Conservation (phyloP, 805 yeast genomes). For the Alloascoidea hylecoeti region DNA sequence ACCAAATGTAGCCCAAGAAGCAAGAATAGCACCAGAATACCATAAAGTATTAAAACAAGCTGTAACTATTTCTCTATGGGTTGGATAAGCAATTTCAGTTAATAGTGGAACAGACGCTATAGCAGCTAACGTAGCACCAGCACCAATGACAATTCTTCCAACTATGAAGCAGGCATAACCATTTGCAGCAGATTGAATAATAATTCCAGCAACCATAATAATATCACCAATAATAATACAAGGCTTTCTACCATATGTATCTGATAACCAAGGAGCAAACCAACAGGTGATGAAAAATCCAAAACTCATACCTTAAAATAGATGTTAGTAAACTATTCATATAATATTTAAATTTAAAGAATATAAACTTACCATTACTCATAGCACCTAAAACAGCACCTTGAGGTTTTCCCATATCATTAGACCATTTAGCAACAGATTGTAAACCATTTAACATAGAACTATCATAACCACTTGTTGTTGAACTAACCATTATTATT, state of each 20-base stretch:
- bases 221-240: constrained; percentile 2
- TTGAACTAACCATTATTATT: not conserved
- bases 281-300: not conserved
- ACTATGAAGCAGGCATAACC: constrained; percentile 25
- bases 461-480: constrained; percentile 7
- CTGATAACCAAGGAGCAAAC: constrained; percentile 1
- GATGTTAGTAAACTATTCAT: too few relatives aligned
- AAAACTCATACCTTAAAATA: constrained; percentile 2
- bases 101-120: constrained; percentile 33
- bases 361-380: too few relatives aligned
- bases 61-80: constrained; percentile 25
- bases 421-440: constrained; percentile 4
- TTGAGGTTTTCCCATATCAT: constrained; percentile 3
- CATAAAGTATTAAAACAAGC: constrained; percentile 30
- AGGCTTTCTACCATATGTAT: constrained; percentile 3
- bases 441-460: constrained; percentile 6
- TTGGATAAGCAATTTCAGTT: constrained; percentile 35
- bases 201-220: too few relatives aligned
- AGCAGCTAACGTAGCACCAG: constrained; percentile 26
- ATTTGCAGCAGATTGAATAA: too few relatives aligned
- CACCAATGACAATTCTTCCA: constrained; percentile 33
- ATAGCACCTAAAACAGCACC: constrained; percentile 8
- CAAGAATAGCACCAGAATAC: constrained; percentile 35
- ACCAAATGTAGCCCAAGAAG: constrained; percentile 35
- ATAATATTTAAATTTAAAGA: too few relatives aligned